Percentiles rank a stretch among this genome's conserved stretches.
These are phyloP conservation scores for Myrmaecium sp. DNA, from an alignment of 2,329 filamentous ascomycete genomes.

Conservation along the genomic window DNA sequence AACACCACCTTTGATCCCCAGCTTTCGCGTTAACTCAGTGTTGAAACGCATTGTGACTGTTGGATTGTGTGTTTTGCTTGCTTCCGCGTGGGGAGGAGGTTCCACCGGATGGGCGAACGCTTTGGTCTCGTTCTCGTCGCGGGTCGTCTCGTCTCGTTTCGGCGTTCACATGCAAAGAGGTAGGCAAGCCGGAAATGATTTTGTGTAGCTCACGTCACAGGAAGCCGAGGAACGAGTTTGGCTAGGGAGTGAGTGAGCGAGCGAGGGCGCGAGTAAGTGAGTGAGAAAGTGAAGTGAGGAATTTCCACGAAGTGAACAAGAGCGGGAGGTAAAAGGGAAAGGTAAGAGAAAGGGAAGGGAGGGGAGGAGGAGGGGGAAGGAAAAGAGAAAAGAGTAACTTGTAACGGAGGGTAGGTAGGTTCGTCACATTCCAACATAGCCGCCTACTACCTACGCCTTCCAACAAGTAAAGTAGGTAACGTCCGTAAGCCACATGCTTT, in stretches of 20 bases:
- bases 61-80: too few species aligned
- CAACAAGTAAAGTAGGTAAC: neutral
- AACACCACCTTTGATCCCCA: constrained; percentile 35
- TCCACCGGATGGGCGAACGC: too few species aligned
- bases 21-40: constrained; percentile 42
- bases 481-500: neutral
- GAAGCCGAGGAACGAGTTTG: too few species aligned
- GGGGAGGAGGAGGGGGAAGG: constrained; percentile 1
- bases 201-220: too few species aligned
- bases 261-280: too few species aligned
- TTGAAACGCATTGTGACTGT: constrained; percentile 41
- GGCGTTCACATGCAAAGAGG: too few species aligned
- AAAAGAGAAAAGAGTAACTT: constrained; percentile 1
- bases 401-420: constrained; percentile 2
- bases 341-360: constrained; percentile 1
- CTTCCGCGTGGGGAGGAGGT: too few species aligned
- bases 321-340: too few species aligned
- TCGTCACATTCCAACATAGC: constrained; percentile 7
- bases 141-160: too few species aligned
- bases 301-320: constrained; percentile 1
- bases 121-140: too few species aligned
- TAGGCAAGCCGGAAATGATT: too few species aligned
- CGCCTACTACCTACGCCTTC: constrained; percentile 6
- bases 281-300: neutral
- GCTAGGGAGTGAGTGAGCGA: too few species aligned